Evolutionary conservation across 2,329 filamentous ascomycete species (phyloP).

Genomic region (Colletotrichum magnum): DNA sequence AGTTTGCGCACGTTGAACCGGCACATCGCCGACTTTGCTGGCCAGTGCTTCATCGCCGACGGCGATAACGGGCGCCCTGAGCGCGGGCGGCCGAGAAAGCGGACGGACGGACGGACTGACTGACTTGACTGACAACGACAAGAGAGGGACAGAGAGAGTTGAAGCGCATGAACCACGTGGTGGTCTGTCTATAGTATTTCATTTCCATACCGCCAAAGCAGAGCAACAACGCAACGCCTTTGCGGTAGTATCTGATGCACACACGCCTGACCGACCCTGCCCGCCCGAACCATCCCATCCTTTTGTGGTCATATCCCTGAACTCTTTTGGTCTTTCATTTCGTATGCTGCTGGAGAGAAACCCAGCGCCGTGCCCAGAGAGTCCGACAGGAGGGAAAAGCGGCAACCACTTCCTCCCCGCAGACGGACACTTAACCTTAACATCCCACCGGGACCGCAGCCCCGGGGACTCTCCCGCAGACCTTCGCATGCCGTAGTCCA

Average conservation of each 20-base stretch:
- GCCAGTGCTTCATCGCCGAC: slow-evolving; percentile 9
- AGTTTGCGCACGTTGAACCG: slow-evolving; percentile 4
- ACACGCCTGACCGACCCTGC: slow-evolving; percentile 37
- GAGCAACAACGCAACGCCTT: slow-evolving; percentile 13
- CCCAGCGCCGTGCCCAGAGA: not conserved
- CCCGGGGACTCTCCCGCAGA: slow-evolving; percentile 9
- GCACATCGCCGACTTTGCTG: not conserved
- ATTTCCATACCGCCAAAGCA: not conserved
- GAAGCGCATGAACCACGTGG: slow-evolving; percentile 23
- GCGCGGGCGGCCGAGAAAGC: too few species aligned
- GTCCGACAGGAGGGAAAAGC: not conserved
- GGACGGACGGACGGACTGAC: not conserved
- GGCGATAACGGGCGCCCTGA: slow-evolving; percentile 6
- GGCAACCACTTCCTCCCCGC: slow-evolving; percentile 13
- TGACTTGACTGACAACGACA: not conserved
- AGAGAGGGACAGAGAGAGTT: not conserved
- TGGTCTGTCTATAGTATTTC: slow-evolving; percentile 13
- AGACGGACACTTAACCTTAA: slow-evolving; percentile 34
- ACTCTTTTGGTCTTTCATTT: slow-evolving; percentile 1
- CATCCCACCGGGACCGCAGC: slow-evolving; percentile 14
- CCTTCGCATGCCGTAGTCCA: slow-evolving; percentile 1
- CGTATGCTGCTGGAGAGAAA: slow-evolving; percentile 12
- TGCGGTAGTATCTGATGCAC: slow-evolving; percentile 36
- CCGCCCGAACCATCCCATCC: slow-evolving; percentile 22
- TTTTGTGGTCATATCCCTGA: slow-evolving; percentile 20